phyloP scores from a whole-genome alignment of 2,329 filamentous ascomycete species.

The Trichoderma afroharzianum region DNA sequence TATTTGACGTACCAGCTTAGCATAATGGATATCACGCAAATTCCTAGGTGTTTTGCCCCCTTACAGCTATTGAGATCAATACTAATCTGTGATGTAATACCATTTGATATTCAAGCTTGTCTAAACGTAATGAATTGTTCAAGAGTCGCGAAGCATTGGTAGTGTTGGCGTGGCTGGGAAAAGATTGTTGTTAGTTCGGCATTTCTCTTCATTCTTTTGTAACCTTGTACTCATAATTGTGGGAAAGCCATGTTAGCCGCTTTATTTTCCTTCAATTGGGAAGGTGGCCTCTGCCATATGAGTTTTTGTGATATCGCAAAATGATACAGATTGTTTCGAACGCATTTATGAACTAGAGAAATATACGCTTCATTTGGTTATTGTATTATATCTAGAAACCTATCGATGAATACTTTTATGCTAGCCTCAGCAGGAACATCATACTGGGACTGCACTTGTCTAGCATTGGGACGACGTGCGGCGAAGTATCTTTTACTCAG shows the following conservation, averaged over 20 bases:
- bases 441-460: neutral
- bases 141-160: neutral
- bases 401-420: neutral
- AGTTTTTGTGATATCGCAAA: neutral
- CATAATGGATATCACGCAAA: neutral
- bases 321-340: neutral
- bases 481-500: neutral
- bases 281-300: neutral
- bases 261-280: neutral
- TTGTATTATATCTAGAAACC: neutral
- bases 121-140: neutral
- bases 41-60: neutral
- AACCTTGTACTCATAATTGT: neutral
- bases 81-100: neutral
- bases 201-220: neutral
- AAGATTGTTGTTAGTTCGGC: neutral
- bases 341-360: neutral
- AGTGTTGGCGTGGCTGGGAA: neutral
- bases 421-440: neutral
- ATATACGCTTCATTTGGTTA: neutral
- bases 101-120: neutral
- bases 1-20: neutral
- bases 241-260: accelerated
- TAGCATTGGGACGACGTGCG: accelerated
- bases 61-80: neutral